Evolutionary conservation across 352 stramenopile genomes (phyloP), one percentile per base, ranked within the genome.

Genomic region (Albugo laibachii): DNA sequence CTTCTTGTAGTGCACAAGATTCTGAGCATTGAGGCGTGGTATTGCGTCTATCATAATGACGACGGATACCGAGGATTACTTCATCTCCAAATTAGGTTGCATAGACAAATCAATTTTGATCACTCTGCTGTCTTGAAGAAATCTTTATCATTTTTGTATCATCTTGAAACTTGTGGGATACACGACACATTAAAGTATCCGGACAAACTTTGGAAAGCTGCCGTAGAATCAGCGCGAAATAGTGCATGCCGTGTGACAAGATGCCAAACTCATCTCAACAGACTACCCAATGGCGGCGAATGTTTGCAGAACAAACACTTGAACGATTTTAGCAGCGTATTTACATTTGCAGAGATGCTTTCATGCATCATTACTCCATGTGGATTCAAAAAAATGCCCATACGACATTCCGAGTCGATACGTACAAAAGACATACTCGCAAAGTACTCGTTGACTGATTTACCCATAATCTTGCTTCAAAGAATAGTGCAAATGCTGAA

Each of bases 381-480:
- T 11, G 56, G 68, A 41, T 60, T 75, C 41, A 52, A 64, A 18
- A 69, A 76, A 45, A 83, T 86, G 68, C 56, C 65, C 20, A 71
- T 86, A 31, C 74, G 71, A 27, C 68, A 83, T 78, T 67, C 27
- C 87, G 86, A 50, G 37, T 70, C 16, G 45, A 52, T 36, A 69
- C 68, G 18, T 79, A 82, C 65, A 58, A 59, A 40, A 47, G 49
- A 36, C 5, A 51, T 8, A 21, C 57, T 49, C 41, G 61, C 47
- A 24, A 57, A 5, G 16, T 80, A n/a, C 18, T 80, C 11, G 31
- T 85, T 44, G 38, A 91, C 74, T 0, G 74, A 87, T 43, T 45
- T 91, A 13, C 74, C 74, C 3, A 63, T 67, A 5, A 64, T 62
- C 6, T 58, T 63, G 13, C 53, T 91, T 45, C 73, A 81, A 39